Evolutionary conservation across 495 filamentous ascomycete genomes (phyloP).

Genomic region (Mycothermus thermophilus): DNA sequence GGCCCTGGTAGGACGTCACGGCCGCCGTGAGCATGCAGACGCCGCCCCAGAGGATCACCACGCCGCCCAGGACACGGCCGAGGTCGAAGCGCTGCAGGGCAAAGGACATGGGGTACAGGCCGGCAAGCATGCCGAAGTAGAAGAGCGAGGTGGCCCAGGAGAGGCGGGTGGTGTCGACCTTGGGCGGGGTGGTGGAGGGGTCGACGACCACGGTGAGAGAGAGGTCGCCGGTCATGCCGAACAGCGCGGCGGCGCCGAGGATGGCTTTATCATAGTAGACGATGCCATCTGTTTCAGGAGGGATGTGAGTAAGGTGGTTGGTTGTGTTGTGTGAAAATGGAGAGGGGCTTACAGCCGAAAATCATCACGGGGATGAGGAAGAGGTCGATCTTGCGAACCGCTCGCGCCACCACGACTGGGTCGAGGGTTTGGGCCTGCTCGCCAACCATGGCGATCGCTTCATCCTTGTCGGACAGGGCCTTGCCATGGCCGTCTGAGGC

Average conservation of each 20-base stretch:
- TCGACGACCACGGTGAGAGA: slow-evolving; percentile 35
- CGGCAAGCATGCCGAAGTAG: slow-evolving; percentile 66
- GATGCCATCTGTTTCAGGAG: slow-evolving; percentile 44
- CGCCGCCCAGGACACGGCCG: slow-evolving; percentile 44
- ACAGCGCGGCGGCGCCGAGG: slow-evolving; percentile 53
- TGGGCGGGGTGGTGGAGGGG: slow-evolving; percentile 36
- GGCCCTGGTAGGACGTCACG: slow-evolving; percentile 46
- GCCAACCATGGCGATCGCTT: slow-evolving; percentile 27
- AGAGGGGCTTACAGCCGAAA: slow-evolving; percentile 34
- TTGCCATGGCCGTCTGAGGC: neutral
- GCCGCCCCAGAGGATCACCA: slow-evolving; percentile 54
- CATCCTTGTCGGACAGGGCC: slow-evolving; percentile 12
- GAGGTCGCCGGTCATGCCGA: slow-evolving; percentile 63
- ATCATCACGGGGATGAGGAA: slow-evolving; percentile 62
- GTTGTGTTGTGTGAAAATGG: neutral
- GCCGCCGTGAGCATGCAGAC: slow-evolving; percentile 56
- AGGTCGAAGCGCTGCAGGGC: slow-evolving; percentile 50
- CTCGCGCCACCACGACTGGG: slow-evolving; percentile 36
- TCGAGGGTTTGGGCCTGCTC: slow-evolving; percentile 31
- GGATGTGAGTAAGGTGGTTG: neutral
- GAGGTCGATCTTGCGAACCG: slow-evolving; percentile 54
- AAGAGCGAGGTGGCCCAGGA: slow-evolving; percentile 67
- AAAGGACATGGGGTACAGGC: slow-evolving; percentile 59
- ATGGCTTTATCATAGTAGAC: slow-evolving; percentile 76
- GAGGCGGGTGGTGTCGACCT: slow-evolving; percentile 46